A percentile compares a stretch with the other conserved stretches of the same genome.
Evolutionary conservation across 352 stramenopile species (phyloP).

Genomic region (Pythium monospermum): DNA sequence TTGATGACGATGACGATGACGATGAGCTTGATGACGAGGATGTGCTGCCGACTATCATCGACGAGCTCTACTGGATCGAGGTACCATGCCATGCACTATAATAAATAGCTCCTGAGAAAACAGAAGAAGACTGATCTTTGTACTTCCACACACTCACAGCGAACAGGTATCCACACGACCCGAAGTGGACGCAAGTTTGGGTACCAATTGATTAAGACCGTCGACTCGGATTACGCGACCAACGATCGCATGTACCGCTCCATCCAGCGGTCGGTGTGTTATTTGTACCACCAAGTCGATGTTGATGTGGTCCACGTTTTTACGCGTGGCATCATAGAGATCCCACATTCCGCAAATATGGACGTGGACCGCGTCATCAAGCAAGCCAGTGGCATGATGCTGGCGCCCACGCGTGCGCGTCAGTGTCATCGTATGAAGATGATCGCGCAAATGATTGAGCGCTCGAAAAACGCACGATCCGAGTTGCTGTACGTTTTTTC

Average conservation of each 20-base stretch:
- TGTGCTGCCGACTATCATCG: slow-evolving; percentile 20
- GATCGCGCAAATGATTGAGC: slow-evolving; percentile 45
- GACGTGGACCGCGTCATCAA: slow-evolving; percentile 8
- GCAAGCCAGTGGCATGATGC: slow-evolving; percentile 28
- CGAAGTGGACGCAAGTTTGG: slow-evolving; percentile 32
- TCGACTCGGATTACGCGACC: slow-evolving; percentile 24
- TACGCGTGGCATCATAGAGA: slow-evolving; percentile 51
- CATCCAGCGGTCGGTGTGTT: slow-evolving; percentile 56
- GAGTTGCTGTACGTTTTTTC: slow-evolving; percentile 35
- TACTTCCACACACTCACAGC: slow-evolving; percentile 13
- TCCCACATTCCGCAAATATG: slow-evolving; percentile 20
- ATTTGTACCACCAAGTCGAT: slow-evolving; percentile 47
- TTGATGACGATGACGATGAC: slow-evolving; percentile 11
- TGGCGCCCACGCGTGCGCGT: slow-evolving; percentile 30
- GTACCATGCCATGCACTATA: not conserved
- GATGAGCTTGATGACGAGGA: slow-evolving; percentile 4
- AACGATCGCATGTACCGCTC: slow-evolving; percentile 19
- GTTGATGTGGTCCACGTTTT: slow-evolving; percentile 47
- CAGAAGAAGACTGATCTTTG: not conserved
- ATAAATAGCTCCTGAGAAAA: not conserved
- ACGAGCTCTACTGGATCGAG: slow-evolving; percentile 62
- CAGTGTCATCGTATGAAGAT: slow-evolving; percentile 50
- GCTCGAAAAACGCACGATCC: slow-evolving; percentile 49
- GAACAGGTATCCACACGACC: slow-evolving; percentile 29
- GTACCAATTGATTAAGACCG: slow-evolving; percentile 60